A percentile compares a stretch with the other conserved stretches of the same genome.
Conservation (phyloP, 2,329 filamentous ascomycete species). For the Fusarium dlaminii region DNA sequence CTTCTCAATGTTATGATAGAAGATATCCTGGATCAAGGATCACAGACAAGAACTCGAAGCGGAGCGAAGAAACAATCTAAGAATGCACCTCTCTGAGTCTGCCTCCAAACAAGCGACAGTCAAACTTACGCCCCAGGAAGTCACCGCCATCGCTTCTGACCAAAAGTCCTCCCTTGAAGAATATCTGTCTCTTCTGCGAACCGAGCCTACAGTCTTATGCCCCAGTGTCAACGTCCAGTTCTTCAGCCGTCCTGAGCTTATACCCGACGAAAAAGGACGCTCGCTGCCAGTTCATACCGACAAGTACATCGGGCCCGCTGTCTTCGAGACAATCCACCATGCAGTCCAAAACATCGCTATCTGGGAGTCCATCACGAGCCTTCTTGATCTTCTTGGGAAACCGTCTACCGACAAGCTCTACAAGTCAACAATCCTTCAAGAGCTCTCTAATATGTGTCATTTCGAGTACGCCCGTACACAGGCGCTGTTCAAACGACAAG, state of each 20-base stretch:
- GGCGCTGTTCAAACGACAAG: slow-evolving; percentile 51
- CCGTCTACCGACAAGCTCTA: slow-evolving; percentile 43
- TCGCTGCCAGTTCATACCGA: slow-evolving; percentile 50
- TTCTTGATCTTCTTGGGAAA: slow-evolving; percentile 48
- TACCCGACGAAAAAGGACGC: slow-evolving; percentile 57
- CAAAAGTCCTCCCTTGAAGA: slow-evolving; percentile 49
- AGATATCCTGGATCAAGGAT: slow-evolving; percentile 53
- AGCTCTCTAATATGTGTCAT: slow-evolving; percentile 57
- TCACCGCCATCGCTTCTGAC: slow-evolving; percentile 45
- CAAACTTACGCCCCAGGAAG: slow-evolving; percentile 46
- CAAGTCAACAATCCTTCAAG: slow-evolving; percentile 52
- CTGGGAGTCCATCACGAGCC: slow-evolving; percentile 53
- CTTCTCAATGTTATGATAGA: slow-evolving; percentile 54
- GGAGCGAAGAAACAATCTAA: slow-evolving; percentile 43
- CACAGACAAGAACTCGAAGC: slow-evolving; percentile 39
- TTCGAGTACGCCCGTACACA: slow-evolving; percentile 54
- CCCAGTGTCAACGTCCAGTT: slow-evolving; percentile 50
- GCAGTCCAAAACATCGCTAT: slow-evolving; percentile 48
- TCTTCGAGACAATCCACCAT: slow-evolving; percentile 54
- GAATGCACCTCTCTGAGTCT: slow-evolving; percentile 47
- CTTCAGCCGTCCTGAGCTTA: slow-evolving; percentile 53
- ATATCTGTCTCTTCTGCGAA: slow-evolving; percentile 46
- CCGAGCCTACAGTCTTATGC: slow-evolving; percentile 47
- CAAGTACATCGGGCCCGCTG: slow-evolving; percentile 52
- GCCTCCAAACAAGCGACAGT: slow-evolving; percentile 35